phyloP scores from a whole-genome alignment of 176 grass and related monocot species.

The Triticum timopheevii region DNA sequence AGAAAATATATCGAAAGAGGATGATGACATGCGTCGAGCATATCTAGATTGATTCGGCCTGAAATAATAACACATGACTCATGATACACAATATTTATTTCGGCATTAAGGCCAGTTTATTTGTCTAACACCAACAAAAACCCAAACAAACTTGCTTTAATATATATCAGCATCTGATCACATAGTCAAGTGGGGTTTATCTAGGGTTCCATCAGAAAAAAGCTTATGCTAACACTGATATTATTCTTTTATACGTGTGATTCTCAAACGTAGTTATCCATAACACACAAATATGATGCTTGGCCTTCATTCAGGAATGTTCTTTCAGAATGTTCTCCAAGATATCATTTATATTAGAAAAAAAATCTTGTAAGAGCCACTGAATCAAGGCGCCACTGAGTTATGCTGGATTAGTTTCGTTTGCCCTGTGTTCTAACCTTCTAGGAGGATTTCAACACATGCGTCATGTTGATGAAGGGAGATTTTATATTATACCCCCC shows the following conservation, averaged over 20 bases:
- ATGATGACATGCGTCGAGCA: neutral
- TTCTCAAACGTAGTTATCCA: no score
- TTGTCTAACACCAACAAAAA: neutral
- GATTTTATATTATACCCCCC: neutral
- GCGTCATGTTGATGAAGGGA: neutral
- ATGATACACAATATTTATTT: no score
- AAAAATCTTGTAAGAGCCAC: no score
- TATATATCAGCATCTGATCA: neutral
- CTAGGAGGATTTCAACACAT: neutral
- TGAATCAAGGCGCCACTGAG: no score
- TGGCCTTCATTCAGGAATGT: neutral
- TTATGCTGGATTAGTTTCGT: no score
- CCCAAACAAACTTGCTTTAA: neutral
- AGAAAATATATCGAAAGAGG: neutral
- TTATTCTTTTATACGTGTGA: no score
- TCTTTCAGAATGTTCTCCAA: neutral
- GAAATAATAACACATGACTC: neutral
- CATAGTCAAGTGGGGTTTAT: neutral
- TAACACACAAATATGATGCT: neutral
- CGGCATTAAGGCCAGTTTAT: neutral
- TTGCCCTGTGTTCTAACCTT: no score
- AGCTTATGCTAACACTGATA: no score
- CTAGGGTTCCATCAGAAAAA: no score
- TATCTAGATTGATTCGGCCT: neutral
- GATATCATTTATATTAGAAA: no score